Percentiles rank a stretch among this genome's conserved stretches.
Evolutionary conservation across 192 early-diverging fungal genomes (phyloP).

Genomic region (Coemansia sp.): DNA sequence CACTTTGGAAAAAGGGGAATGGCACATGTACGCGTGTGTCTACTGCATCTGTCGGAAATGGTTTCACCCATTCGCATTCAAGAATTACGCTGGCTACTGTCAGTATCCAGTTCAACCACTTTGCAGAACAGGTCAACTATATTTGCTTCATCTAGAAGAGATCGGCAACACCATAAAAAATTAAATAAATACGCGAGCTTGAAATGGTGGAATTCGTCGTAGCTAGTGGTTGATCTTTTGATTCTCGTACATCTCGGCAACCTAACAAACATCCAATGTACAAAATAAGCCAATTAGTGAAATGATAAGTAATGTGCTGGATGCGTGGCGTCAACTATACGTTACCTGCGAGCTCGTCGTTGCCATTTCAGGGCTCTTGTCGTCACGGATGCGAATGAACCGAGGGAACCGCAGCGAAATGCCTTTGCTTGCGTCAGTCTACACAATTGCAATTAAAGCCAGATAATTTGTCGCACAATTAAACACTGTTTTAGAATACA

Average conservation of each 20-base stretch:
- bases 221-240: constrained; percentile 53
- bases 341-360: constrained; percentile 82
- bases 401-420: constrained; percentile 97
- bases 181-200: too few relatives aligned
- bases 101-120: too few relatives aligned
- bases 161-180: too few relatives aligned
- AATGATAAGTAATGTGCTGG: background rate
- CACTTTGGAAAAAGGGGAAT: too few relatives aligned
- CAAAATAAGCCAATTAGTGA: too few relatives aligned
- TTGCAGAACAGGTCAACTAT: too few relatives aligned
- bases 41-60: too few relatives aligned
- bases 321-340: background rate
- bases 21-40: too few relatives aligned
- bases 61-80: too few relatives aligned
- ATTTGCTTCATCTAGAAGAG: too few relatives aligned
- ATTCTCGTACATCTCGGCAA: constrained; percentile 59
- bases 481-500: too few relatives aligned
- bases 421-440: constrained; percentile 81
- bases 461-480: background rate
- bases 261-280: constrained; percentile 24
- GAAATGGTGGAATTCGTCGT: background rate
- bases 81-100: too few relatives aligned
- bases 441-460: constrained; percentile 16
- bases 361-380: constrained; percentile 91
- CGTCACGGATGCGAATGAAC: constrained; percentile 92